Evolutionary conservation across 495 filamentous ascomycete genomes (phyloP), one percentile per base, ranked within the genome.

Genomic region (Astrothelium subdiscretum): DNA sequence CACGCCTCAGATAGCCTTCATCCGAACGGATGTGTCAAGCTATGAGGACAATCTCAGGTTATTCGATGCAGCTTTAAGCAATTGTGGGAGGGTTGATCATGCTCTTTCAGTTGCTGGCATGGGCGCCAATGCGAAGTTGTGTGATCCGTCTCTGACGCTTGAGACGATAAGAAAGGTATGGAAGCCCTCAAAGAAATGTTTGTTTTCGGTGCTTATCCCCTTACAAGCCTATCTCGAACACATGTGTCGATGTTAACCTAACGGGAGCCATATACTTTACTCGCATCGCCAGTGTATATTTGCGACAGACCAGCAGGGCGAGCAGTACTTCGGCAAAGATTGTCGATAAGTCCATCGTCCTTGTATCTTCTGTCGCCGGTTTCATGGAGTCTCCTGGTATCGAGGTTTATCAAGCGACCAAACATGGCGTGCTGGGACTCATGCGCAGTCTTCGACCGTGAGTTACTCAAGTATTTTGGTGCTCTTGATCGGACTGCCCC

Each of bases 351-450:
- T 79, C 76, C 10, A 73, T 81, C 52, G 70, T 74, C 0, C 73
- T 81, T 18, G 71, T 81, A 57, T 76, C 75, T 1, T 77, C 69
- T 20, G 71, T 73, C 2, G 76, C 78, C 0, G 78, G 77, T 10
- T 80, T 81, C 68, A 75, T 73, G 31, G 77, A 80, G 27, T 76
- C 74, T 27, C 76, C 77, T 0, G 78, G 74, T 11, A 67, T 78
- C 1, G 76, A 78, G 58, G 66, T 78, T 52, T 83, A 84, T 67
- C 74, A 77, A 29, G 73, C 78, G 1, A 70, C 78, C 22, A 81
- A 82, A 66, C 76, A 80, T 51, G 80, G 78, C 31, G 74, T 82
- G 6, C 68, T 77, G 6, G 80, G 79, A 0, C 72, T 80, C 2
- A 78, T 80, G 75, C 74, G 79, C 22, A 74, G 78, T 26, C 69